Evolutionary conservation across 768 basidiomycete genomes (phyloP), one percentile per base, ranked within the genome.

Genomic region (Pisolithus albus): DNA sequence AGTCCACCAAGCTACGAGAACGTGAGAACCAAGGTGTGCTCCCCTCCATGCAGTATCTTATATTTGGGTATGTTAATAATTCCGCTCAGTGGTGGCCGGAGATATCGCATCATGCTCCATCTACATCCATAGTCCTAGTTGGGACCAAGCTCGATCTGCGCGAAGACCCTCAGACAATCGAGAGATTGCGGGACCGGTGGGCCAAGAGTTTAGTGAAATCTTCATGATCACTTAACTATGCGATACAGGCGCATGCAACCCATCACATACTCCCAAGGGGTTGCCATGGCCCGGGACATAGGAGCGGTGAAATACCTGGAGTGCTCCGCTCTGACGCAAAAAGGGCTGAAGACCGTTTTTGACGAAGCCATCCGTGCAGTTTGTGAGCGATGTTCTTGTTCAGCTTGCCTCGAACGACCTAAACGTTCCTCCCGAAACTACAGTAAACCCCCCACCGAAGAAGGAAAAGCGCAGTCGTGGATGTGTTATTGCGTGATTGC

Each of bases 291-390:
- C 53, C 86, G 87, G 65, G 96, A 98, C 61, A 92, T 99, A 58
- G 87, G 86, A 23, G 96, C 95, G 32, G 91, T 97, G 59, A 94
- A 94, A 71, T 96, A 96, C 64, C 74, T 96, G 52, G 93, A 96
- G 69, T 96, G 93, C 70, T 95, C 92, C 26, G 92, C 94, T 32
- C 74, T 95, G 63, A 97, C 95, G 44, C 96, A 98, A 77, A 96
- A 98, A 72, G 95, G 95, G 15, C 75, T 99, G 65, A 99, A 99
- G 82, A 94, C 88, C 52, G 96, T 99, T 41, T 99, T 99, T 66
- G 96, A 98, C 68, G 96, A 98, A 71, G 96, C 96, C 40, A 98
- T 99, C 62, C 83, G 96, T 50, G 92, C 92, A 51, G 95, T 98
- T 60, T 75, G 90, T 92, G 68, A 81, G 90, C 86, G 34, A 36